Conservation (phyloP, 2,329 filamentous ascomycete genomes). For the Sclerotinia minor region DNA sequence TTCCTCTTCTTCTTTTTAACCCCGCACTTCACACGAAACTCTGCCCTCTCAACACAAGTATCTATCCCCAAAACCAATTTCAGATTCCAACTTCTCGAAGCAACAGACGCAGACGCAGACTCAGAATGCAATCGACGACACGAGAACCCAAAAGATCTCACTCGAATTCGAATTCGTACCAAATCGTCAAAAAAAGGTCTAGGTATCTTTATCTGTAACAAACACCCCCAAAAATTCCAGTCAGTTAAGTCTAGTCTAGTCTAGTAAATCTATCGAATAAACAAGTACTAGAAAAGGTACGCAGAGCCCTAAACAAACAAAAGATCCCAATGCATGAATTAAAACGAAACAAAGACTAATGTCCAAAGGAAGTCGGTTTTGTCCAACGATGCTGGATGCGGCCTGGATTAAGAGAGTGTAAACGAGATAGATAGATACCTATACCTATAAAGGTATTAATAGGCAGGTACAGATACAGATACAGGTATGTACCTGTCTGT, state of each 20-base stretch:
- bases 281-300: too few relatives aligned
- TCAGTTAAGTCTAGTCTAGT: background rate
- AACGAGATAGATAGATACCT: too few relatives aligned
- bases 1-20: background rate
- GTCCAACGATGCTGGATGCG: background rate
- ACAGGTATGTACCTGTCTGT: too few relatives aligned
- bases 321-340: background rate
- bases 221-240: too few relatives aligned
- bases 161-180: background rate
- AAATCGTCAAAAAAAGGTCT: background rate
- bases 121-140: background rate
- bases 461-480: background rate
- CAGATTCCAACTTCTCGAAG: background rate
- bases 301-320: background rate
- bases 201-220: conserved; percentile 1
- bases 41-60: background rate
- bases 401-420: background rate
- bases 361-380: background rate
- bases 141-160: background rate
- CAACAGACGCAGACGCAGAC: too few relatives aligned
- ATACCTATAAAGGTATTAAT: background rate
- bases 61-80: background rate
- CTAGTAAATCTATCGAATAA: too few relatives aligned
- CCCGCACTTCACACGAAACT: background rate
- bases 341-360: conserved; percentile 4